A percentile compares a stretch with the other conserved stretches of the same genome.
These are phyloP conservation scores for Barnettozyma salicaria DNA, from an alignment of 805 yeast species.

Conservation along the genomic window DNA sequence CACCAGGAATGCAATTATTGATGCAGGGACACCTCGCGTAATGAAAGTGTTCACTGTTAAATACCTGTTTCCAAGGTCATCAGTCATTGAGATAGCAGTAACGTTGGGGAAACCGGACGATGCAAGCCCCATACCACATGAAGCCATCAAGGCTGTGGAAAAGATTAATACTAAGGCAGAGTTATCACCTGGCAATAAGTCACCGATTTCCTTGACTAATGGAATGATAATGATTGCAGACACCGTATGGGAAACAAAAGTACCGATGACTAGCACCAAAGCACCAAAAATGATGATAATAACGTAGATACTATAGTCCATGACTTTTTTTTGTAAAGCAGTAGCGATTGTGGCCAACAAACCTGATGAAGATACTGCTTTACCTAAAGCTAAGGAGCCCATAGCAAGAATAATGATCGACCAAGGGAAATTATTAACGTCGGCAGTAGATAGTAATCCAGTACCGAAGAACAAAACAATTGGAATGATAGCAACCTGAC, in stretches of 20 bases:
- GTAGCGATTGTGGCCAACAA: constrained; percentile 72
- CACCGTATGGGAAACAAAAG: constrained; percentile 94
- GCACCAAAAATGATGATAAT: constrained; percentile 78
- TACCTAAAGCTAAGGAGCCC: constrained; percentile 96
- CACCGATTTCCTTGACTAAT: constrained; percentile 82
- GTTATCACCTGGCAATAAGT: constrained; percentile 60
- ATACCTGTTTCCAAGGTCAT: constrained; percentile 86
- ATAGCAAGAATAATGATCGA: constrained; percentile 90
- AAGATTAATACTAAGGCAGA: constrained; percentile 45
- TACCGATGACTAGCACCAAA: constrained; percentile 78
- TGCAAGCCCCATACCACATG: constrained; percentile 96
- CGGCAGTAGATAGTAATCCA: constrained; percentile 76
- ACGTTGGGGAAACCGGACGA: constrained; percentile 99
- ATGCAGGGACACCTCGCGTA: constrained; percentile 85
- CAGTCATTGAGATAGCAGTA: constrained; percentile 91
- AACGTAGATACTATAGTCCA: constrained; percentile 56
- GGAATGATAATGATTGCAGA: constrained; percentile 93
- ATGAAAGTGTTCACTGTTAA: constrained; percentile 77
- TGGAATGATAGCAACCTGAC: constrained; percentile 84
- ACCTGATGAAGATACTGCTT: constrained; percentile 90
- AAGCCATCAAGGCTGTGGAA: constrained; percentile 58
- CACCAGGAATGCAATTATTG: constrained; percentile 64
- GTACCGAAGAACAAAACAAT: constrained; percentile 84
- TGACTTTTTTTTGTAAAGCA: constrained; percentile 58
- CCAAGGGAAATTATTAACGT: constrained; percentile 94